Percentiles rank a stretch among this genome's conserved stretches.
Conservation (phyloP, 345 rosid species). For the Citrus cavaleriei region DNA sequence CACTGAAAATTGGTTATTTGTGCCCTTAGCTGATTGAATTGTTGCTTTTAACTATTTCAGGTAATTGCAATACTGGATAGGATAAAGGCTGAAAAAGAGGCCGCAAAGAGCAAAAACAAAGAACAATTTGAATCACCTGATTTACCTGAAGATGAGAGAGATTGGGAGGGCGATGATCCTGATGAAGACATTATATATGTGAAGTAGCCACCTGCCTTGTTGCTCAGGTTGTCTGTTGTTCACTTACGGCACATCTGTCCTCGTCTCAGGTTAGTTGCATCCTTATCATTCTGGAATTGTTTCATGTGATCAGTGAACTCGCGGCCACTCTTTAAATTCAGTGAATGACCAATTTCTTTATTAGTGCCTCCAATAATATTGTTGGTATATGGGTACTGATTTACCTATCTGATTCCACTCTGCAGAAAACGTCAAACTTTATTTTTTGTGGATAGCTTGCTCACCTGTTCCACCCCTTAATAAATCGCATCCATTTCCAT, state of each 20-base stretch:
- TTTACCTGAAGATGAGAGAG: conserved; percentile 37
- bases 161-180: conserved; percentile 66
- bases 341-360: not conserved
- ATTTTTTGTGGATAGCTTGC: not conserved
- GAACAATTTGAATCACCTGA: conserved; percentile 29
- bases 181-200: conserved; percentile 80
- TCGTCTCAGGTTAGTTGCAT: conserved; percentile 20
- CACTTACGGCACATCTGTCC: not conserved
- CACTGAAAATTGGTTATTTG: not conserved
- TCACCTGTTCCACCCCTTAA: not conserved
- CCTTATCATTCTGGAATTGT: not conserved
- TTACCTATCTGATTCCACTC: not conserved
- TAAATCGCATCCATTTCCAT: not conserved
- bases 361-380: not conserved
- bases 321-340: not conserved
- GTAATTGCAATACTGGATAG: conserved; percentile 76
- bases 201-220: conserved; percentile 32
- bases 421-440: not conserved
- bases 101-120: conserved; percentile 19
- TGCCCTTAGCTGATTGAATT: not conserved
- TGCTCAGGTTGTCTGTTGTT: not conserved
- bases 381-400: not conserved
- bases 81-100: conserved; percentile 64
- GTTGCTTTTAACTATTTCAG: conserved; percentile 33
- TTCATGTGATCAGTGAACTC: not conserved